Percentiles rank a stretch among this genome's conserved stretches.
phyloP scores from a whole-genome alignment of 345 rosid genomes.

The Schrenkiella parvula region DNA sequence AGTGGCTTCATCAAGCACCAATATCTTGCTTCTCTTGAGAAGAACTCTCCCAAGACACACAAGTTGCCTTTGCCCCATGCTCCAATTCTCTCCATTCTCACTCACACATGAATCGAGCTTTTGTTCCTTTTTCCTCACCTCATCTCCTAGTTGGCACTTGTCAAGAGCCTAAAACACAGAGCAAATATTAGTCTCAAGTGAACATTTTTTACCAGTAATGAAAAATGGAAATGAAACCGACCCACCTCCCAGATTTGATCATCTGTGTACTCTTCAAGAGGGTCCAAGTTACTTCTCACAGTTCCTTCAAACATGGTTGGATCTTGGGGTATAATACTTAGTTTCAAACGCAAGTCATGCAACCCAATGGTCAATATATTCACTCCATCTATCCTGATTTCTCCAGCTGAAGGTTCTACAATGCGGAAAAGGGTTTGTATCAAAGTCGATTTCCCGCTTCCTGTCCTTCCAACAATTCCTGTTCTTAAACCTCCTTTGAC shows the following conservation, averaged over 20 bases:
- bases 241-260: conserved; percentile 88
- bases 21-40: conserved; percentile 68
- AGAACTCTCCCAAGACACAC: conserved; percentile 82
- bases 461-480: conserved; percentile 92
- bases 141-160: conserved; percentile 92
- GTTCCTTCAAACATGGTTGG: conserved; percentile 97
- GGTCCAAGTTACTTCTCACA: conserved; percentile 74
- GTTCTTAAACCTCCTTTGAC: conserved; percentile 72
- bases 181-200: neutral
- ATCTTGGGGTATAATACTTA: conserved; percentile 91
- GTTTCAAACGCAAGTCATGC: conserved; percentile 72
- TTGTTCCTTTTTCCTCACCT: conserved; percentile 71
- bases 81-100: conserved; percentile 94
- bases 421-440: conserved; percentile 80
- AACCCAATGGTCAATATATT: conserved; percentile 64
- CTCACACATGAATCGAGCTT: conserved; percentile 71
- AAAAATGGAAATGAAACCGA: neutral
- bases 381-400: conserved; percentile 63
- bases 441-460: conserved; percentile 88
- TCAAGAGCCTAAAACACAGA: conserved; percentile 60
- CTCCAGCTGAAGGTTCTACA: conserved; percentile 71
- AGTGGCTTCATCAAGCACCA: conserved; percentile 90
- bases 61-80: conserved; percentile 89
- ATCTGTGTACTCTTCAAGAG: conserved; percentile 82
- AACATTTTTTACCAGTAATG: neutral